Percentiles rank a stretch among this genome's conserved stretches.
Evolutionary conservation across 2,329 filamentous ascomycete genomes (phyloP).

Genomic region (Trichoderma oligosporum): DNA sequence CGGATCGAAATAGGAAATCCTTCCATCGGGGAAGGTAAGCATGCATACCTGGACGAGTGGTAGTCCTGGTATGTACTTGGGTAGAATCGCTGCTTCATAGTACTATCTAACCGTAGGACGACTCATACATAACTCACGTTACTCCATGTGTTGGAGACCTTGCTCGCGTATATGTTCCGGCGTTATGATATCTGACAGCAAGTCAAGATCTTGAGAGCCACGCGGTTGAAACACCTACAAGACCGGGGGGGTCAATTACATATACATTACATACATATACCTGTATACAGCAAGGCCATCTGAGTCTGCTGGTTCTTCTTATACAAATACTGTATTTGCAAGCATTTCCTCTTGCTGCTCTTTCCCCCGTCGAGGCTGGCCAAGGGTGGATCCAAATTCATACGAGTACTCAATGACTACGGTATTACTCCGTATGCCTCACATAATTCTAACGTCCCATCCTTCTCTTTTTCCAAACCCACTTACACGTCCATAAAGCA

Average conservation of each 20-base stretch:
- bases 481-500: not conserved
- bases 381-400: too few relatives aligned
- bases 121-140: constrained; percentile 3
- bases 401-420: too few relatives aligned
- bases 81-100: not conserved
- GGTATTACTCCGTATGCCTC: too few relatives aligned
- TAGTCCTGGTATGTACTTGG: not conserved
- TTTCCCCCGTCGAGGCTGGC: too few relatives aligned
- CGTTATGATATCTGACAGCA: not conserved
- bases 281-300: too few relatives aligned
- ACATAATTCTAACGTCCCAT: too few relatives aligned
- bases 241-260: too few relatives aligned
- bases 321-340: too few relatives aligned
- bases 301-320: too few relatives aligned
- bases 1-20: constrained; percentile 3
- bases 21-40: not conserved
- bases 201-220: not conserved
- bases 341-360: too few relatives aligned
- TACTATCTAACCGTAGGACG: not conserved
- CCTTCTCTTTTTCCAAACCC: not conserved
- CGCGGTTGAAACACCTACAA: not conserved
- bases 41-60: not conserved
- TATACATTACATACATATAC: too few relatives aligned
- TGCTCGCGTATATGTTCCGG: not conserved
- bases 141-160: not conserved